phyloP scores from a whole-genome alignment of 768 basidiomycete species.

The Termitomyces eurrhizus region DNA sequence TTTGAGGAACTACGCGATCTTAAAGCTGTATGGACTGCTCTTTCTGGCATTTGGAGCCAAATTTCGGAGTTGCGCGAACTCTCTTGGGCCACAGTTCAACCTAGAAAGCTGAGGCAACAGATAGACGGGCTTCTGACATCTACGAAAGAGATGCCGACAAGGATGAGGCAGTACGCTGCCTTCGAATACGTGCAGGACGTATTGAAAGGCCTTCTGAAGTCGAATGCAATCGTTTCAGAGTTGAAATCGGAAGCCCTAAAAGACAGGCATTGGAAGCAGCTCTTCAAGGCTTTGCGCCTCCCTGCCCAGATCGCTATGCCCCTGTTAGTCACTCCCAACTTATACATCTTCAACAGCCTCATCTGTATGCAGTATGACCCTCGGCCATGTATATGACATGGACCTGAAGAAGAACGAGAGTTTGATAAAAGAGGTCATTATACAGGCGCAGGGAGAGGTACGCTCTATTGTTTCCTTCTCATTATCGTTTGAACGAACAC shows the following conservation, averaged over 20 bases:
- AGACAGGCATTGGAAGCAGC: conserved; percentile 96
- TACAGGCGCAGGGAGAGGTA: conserved; percentile 97
- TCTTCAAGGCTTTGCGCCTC: conserved; percentile 85
- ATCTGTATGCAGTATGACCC: conserved; percentile 61
- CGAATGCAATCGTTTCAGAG: conserved; percentile 87
- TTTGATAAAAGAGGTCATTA: conserved; percentile 89
- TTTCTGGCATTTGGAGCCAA: conserved; percentile 96
- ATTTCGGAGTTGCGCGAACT: conserved; percentile 85
- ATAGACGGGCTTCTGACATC: conserved; percentile 87
- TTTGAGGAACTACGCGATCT: conserved; percentile 94
- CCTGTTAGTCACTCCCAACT: conserved; percentile 41
- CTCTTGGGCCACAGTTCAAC: conserved; percentile 89
- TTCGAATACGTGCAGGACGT: conserved; percentile 98
- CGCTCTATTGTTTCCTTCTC: conserved; percentile 14
- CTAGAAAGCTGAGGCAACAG: conserved; percentile 90
- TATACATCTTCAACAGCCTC: conserved; percentile 6
- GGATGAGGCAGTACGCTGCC: conserved; percentile 98
- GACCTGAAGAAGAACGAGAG: conserved; percentile 92
- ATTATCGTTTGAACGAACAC: conserved; percentile 14
- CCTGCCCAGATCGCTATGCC: conserved; percentile 73
- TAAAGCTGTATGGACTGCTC: conserved; percentile 98
- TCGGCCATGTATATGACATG: conserved; percentile 95
- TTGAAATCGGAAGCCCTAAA: conserved; percentile 96
- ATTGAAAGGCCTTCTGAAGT: conserved; percentile 80
- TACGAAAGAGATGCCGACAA: conserved; percentile 98